Percentiles rank a stretch among this genome's conserved stretches.
Conservation (phyloP, 2,329 filamentous ascomycete species). For the Fusarium begoniae region DNA sequence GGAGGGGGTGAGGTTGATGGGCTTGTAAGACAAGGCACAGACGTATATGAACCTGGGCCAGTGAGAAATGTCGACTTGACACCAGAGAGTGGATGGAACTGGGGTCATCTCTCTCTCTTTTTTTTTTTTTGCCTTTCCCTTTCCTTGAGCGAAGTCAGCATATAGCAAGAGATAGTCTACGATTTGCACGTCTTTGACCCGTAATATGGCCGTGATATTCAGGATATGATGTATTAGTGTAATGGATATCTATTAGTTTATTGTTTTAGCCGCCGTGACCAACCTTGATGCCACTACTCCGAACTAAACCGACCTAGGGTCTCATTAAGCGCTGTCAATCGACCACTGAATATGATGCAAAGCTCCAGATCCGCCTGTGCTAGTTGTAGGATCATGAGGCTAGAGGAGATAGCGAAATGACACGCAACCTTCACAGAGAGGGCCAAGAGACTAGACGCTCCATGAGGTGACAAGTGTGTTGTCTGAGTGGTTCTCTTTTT, state of each 20-base stretch:
- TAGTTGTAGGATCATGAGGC: not conserved
- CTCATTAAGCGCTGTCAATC: not conserved
- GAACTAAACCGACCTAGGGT: conserved; percentile 3
- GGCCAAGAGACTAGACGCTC: not conserved
- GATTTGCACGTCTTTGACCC: not conserved
- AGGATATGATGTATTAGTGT: not conserved
- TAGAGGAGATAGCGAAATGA: not conserved
- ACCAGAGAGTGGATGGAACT: not conserved
- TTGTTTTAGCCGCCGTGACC: conserved; percentile 9
- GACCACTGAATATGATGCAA: not conserved
- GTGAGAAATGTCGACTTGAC: not conserved
- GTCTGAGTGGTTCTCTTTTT: not conserved
- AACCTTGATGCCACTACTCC: not conserved
- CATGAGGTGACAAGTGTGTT: not conserved
- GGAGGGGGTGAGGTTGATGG: not conserved
- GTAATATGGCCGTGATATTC: not conserved
- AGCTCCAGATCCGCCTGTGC: not conserved
- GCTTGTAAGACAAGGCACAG: not conserved
- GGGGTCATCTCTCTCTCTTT: not conserved
- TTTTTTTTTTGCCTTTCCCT: too few relatives aligned
- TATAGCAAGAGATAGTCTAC: not conserved
- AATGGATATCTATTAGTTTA: not conserved
- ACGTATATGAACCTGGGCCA: not conserved
- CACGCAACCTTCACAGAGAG: not conserved
- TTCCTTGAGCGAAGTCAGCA: not conserved